These are phyloP conservation scores for Cutaneotrichosporon mucoides DNA, from an alignment of 1,284 basidiomycete genomes.

Conservation along the genomic window DNA sequence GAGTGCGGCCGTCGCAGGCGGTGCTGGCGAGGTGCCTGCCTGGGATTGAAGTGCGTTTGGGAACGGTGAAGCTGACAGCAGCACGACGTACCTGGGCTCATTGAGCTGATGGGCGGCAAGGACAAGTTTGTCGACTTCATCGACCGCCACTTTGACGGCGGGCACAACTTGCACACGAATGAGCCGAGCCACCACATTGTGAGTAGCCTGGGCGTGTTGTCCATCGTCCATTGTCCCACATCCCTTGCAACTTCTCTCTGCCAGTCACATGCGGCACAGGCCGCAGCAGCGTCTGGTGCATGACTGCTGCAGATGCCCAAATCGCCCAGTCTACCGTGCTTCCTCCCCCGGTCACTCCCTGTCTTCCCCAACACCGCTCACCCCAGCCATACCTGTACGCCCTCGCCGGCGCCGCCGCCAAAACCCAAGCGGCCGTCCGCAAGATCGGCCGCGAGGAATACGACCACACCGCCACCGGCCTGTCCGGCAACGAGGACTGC, in stretches of 20 bases:
- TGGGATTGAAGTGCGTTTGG: too few relatives aligned
- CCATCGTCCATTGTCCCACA: too few relatives aligned
- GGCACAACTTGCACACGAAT: constrained; percentile 78
- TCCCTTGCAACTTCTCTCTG: too few relatives aligned
- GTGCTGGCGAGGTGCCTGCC: too few relatives aligned
- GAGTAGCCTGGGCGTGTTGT: too few relatives aligned
- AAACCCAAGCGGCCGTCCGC: constrained; percentile 66
- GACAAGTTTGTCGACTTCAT: constrained; percentile 62
- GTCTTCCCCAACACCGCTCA: too few relatives aligned
- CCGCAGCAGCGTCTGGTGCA: too few relatives aligned
- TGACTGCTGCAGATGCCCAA: too few relatives aligned
- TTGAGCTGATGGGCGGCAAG: constrained; percentile 63
- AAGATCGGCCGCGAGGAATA: constrained; percentile 63
- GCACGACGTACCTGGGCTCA: constrained; percentile 61
- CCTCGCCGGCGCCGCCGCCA: constrained; percentile 63
- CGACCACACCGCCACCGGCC: constrained; percentile 56
- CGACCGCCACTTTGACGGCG: constrained; percentile 72
- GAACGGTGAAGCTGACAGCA: constrained; percentile 11
- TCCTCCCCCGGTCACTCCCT: too few relatives aligned
- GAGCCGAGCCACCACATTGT: constrained; percentile 55
- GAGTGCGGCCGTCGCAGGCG: not conserved
- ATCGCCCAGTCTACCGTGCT: too few relatives aligned
- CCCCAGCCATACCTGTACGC: constrained; percentile 67
- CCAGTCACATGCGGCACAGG: too few relatives aligned
- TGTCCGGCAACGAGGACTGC: constrained; percentile 72